These are phyloP conservation scores for Elsinoe ampelina DNA, from an alignment of 2,329 filamentous ascomycete genomes.

Conservation along the genomic window DNA sequence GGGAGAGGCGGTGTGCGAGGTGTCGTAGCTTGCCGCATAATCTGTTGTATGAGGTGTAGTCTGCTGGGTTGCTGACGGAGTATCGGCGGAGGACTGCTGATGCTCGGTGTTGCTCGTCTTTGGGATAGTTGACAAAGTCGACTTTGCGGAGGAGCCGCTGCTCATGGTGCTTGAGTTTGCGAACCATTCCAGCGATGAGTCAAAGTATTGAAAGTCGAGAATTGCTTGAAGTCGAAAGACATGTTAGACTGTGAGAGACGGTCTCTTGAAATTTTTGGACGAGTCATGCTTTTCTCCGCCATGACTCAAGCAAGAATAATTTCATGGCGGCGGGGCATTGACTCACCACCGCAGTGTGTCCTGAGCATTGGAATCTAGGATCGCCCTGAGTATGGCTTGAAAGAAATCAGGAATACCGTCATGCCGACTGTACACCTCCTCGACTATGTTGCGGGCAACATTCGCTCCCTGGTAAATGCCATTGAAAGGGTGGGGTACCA, in stretches of 20 bases:
- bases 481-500: conserved; percentile 92
- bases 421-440: conserved; percentile 74
- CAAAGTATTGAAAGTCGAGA: conserved; percentile 19
- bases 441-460: conserved; percentile 92
- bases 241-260: no score
- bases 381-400: no score
- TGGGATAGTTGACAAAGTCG: conserved; percentile 80
- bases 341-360: neutral
- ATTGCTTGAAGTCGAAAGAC: neutral
- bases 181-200: conserved; percentile 55
- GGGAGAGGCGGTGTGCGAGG: conserved; percentile 77
- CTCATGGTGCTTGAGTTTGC: conserved; percentile 95
- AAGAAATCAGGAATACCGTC: neutral
- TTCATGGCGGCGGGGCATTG: neutral
- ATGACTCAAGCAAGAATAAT: conserved; percentile 1
- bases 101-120: conserved; percentile 78
- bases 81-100: conserved; percentile 73
- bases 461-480: conserved; percentile 91
- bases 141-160: conserved; percentile 85
- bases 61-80: conserved; percentile 79
- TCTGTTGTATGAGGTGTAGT: conserved; percentile 55
- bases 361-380: no score
- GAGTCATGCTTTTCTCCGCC: conserved; percentile 12
- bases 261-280: neutral
- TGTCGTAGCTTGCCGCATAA: conserved; percentile 62